These are phyloP conservation scores for Solanum chilense DNA, from an alignment of 257 asterid species.

Conservation along the genomic window DNA sequence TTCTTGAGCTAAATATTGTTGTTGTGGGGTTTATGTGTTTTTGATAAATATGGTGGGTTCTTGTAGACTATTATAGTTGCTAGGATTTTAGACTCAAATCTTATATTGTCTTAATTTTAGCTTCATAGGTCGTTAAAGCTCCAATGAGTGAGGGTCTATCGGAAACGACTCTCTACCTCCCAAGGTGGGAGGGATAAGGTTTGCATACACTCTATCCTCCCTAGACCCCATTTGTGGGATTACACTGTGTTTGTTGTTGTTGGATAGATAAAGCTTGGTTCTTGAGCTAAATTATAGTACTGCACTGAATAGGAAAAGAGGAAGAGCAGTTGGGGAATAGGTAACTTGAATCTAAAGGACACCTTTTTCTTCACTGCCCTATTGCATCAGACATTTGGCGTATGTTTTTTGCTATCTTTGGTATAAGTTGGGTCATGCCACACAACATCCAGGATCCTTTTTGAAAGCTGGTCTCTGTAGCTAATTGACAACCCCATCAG, in stretches of 20 bases:
- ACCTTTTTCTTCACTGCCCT: not conserved
- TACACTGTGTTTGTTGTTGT: not conserved
- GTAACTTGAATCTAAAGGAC: not conserved
- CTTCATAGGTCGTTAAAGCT: not conserved
- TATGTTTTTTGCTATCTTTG: not conserved
- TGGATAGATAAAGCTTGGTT: not conserved
- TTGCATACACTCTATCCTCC: not conserved
- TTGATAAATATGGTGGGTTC: not conserved
- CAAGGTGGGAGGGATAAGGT: not conserved
- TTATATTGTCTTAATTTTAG: not conserved
- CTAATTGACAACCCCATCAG: not conserved
- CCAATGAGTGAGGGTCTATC: not conserved
- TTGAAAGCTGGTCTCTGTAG: not conserved
- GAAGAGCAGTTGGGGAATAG: not conserved
- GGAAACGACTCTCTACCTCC: not conserved
- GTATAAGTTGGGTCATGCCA: not conserved
- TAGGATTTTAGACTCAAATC: not conserved
- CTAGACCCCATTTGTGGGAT: not conserved
- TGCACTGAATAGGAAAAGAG: not conserved
- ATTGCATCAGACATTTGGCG: not conserved
- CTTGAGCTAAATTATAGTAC: not conserved
- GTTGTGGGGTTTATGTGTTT: not conserved
- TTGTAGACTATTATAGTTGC: not conserved
- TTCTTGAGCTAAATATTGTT: not conserved
- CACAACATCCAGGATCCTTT: not conserved